Percentiles rank a stretch among this genome's conserved stretches.
Evolutionary conservation across 2,329 filamentous ascomycete genomes (phyloP).

Genomic region (Diaporthe nobilis): DNA sequence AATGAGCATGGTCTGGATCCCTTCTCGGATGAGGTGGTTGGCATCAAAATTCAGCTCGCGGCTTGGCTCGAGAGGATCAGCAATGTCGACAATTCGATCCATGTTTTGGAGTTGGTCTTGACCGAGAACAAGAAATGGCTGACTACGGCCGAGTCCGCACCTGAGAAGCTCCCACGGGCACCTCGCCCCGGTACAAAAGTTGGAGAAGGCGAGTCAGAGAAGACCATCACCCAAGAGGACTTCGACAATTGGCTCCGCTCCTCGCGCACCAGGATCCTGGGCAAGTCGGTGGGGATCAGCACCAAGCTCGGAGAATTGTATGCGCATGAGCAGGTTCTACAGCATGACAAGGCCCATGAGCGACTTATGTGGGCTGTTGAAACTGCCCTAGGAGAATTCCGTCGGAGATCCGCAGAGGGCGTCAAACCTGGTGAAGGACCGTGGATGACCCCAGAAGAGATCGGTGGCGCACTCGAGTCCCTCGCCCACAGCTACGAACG

Average conservation of each 20-base stretch:
- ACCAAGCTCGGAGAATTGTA: slow-evolving; percentile 91
- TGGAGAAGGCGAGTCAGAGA: slow-evolving; percentile 49
- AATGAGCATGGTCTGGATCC: slow-evolving; percentile 84
- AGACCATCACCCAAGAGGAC: slow-evolving; percentile 38
- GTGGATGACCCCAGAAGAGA: slow-evolving; percentile 79
- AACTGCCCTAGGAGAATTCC: slow-evolving; percentile 80
- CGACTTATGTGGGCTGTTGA: slow-evolving; percentile 86
- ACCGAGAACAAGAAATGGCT: slow-evolving; percentile 77
- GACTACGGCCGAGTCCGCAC: slow-evolving; percentile 64
- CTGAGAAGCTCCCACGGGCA: slow-evolving; percentile 47
- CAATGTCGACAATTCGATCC: slow-evolving; percentile 77
- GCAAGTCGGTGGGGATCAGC: slow-evolving; percentile 80
- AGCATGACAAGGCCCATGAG: slow-evolving; percentile 81
- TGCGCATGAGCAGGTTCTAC: slow-evolving; percentile 79
- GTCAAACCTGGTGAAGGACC: slow-evolving; percentile 78
- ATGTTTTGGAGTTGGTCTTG: slow-evolving; percentile 83
- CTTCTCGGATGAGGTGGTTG: slow-evolving; percentile 91
- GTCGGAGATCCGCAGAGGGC: slow-evolving; percentile 76
- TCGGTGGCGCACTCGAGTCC: slow-evolving; percentile 81
- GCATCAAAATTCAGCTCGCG: slow-evolving; percentile 87
- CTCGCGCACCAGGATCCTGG: slow-evolving; percentile 74
- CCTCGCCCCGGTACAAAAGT: slow-evolving; percentile 41
- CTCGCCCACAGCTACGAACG: slow-evolving; percentile 83
- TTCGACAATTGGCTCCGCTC: slow-evolving; percentile 59
- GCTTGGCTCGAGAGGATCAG: slow-evolving; percentile 84